These are phyloP conservation scores for Phytophthora tentaculata DNA, from an alignment of 352 stramenopile genomes.

Conservation along the genomic window DNA sequence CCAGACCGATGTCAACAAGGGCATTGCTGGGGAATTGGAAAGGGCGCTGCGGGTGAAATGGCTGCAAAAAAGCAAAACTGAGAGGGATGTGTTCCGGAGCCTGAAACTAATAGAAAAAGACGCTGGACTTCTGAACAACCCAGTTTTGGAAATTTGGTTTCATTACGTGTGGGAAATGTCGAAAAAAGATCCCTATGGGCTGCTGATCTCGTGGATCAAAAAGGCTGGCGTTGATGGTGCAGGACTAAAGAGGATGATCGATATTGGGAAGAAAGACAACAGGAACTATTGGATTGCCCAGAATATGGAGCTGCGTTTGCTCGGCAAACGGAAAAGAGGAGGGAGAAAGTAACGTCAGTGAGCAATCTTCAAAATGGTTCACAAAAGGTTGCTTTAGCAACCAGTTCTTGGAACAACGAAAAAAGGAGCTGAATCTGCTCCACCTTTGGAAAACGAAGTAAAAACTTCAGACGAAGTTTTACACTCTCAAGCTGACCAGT, in stretches of 20 bases:
- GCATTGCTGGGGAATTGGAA: neutral
- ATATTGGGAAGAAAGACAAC: neutral
- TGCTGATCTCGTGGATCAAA: neutral
- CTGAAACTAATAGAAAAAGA: neutral
- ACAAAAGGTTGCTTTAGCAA: no score
- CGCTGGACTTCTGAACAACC: neutral
- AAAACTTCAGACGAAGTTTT: no score
- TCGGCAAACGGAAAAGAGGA: neutral
- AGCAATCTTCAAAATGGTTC: neutral
- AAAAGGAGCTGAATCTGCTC: no score
- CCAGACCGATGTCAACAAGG: neutral
- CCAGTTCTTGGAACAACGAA: no score
- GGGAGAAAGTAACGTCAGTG: neutral
- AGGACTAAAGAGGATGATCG: neutral
- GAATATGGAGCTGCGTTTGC: neutral
- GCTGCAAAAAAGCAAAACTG: neutral
- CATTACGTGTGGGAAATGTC: neutral
- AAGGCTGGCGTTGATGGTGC: neutral
- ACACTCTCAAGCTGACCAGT: no score
- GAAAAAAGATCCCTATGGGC: neutral
- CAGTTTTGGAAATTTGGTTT: neutral
- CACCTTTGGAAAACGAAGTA: no score
- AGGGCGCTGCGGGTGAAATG: neutral
- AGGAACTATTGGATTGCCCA: neutral
- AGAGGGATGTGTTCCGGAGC: neutral